phyloP scores from a whole-genome alignment of 768 basidiomycete genomes.

The Boletellus sp. region DNA sequence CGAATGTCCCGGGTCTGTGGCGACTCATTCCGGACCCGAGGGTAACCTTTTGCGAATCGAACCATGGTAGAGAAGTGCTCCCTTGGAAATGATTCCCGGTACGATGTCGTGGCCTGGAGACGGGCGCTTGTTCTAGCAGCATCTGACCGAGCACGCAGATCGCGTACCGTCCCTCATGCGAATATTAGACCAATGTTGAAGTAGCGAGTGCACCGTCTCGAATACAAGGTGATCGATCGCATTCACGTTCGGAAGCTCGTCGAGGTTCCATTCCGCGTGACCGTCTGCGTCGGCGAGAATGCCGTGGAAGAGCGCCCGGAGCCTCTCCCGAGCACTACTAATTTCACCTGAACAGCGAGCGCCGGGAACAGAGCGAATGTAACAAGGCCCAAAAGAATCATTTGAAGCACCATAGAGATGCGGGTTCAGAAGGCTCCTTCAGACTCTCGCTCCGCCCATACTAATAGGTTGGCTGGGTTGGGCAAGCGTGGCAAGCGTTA shows the following conservation, averaged over 20 bases:
- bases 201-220: constrained; percentile 6
- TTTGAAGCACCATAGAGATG: too few species aligned
- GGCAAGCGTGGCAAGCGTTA: too few species aligned
- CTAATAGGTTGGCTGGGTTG: too few species aligned
- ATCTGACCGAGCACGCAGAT: neutral
- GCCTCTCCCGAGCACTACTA: neutral
- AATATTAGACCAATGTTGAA: constrained; percentile 22
- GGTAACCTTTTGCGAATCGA: constrained; percentile 18
- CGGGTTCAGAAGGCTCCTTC: too few species aligned
- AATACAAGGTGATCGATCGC: constrained; percentile 35
- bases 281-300: neutral
- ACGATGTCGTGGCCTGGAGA: constrained; percentile 28
- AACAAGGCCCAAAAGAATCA: neutral
- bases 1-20: constrained; percentile 32
- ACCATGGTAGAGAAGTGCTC: constrained; percentile 33
- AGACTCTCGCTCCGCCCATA: too few species aligned
- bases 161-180: neutral
- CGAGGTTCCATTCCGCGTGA: constrained; percentile 17
- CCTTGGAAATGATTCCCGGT: constrained; percentile 29
- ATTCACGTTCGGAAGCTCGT: constrained; percentile 22
- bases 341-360: neutral
- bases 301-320: too few species aligned
- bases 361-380: neutral
- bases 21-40: constrained; percentile 27
- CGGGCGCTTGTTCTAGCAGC: neutral